Percentiles rank a stretch among this genome's conserved stretches.
Conservation (phyloP, 495 filamentous ascomycete species). For the Xylona heveae region DNA sequence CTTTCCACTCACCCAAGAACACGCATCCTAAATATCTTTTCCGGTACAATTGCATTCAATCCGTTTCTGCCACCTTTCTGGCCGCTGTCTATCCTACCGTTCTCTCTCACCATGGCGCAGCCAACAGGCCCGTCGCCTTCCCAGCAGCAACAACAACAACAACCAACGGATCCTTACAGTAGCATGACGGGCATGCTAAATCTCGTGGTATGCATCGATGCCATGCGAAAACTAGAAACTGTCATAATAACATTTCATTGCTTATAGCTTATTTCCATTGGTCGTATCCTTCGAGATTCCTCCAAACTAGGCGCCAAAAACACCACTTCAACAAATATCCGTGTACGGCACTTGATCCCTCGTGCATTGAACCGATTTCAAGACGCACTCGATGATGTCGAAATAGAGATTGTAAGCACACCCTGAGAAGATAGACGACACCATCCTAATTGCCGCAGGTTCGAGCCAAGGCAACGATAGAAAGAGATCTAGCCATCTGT, state of each 20-base stretch:
- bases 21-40: too few relatives aligned
- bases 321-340: neutral
- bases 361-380: slow-evolving; percentile 2
- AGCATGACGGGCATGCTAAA: slow-evolving; percentile 3
- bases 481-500: slow-evolving; percentile 3
- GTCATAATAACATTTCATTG: too few relatives aligned
- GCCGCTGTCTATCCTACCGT: too few relatives aligned
- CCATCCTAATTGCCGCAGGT: slow-evolving; percentile 1
- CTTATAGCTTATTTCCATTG: slow-evolving; percentile 3
- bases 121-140: too few relatives aligned
- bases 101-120: too few relatives aligned
- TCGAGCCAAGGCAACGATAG: slow-evolving; percentile 4
- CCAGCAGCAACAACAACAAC: slow-evolving; percentile 4
- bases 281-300: slow-evolving; percentile 6
- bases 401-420: slow-evolving; percentile 5
- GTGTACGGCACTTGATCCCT: slow-evolving; percentile 1
- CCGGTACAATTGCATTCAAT: too few relatives aligned
- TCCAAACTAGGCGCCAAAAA: neutral
- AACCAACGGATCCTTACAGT: slow-evolving; percentile 4
- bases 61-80: too few relatives aligned
- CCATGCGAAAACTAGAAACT: too few relatives aligned
- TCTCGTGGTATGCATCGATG: slow-evolving; percentile 3
- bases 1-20: too few relatives aligned
- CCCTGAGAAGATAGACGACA: too few relatives aligned
- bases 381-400: slow-evolving; percentile 4